Evolutionary conservation across 176 grass and related monocot genomes (phyloP).

Genomic region (Saccharum spontaneum): DNA sequence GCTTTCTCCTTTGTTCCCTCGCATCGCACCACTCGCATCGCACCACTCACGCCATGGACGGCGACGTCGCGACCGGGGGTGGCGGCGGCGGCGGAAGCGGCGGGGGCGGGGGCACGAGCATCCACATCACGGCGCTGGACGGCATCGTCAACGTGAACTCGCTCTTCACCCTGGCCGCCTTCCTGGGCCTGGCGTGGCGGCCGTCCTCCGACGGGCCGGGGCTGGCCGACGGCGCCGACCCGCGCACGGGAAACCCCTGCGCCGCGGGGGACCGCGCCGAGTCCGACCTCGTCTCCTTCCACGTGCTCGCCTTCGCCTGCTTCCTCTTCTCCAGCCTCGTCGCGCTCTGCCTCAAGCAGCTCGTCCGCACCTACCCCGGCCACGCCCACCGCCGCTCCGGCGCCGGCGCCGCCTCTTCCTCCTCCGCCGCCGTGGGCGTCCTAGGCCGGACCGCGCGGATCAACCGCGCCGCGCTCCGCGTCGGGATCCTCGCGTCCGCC

Average conservation of each 20-base stretch:
- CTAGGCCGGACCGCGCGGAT: constrained; percentile 37
- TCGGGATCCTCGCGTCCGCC: constrained; percentile 66
- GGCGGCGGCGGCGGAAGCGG: background rate
- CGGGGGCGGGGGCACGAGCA: constrained; percentile 55
- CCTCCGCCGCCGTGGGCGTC: background rate
- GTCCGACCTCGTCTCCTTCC: constrained; percentile 76
- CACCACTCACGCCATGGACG: constrained; percentile 47
- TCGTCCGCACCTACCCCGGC: constrained; percentile 48
- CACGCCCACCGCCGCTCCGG: background rate
- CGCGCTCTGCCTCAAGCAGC: constrained; percentile 97
- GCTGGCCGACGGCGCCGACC: constrained; percentile 37
- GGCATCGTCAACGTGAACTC: constrained; percentile 98
- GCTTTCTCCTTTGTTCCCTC: background rate
- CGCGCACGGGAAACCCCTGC: constrained; percentile 32
- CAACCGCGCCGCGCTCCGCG: constrained; percentile 67
- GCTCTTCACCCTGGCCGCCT: constrained; percentile 79
- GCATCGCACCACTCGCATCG: too few relatives aligned
- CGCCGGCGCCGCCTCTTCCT: background rate
- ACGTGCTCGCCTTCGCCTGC: constrained; percentile 83
- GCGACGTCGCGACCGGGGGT: background rate
- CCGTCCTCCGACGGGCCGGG: constrained; percentile 50
- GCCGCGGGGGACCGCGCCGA: constrained; percentile 52
- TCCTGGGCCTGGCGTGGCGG: constrained; percentile 77
- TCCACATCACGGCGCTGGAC: constrained; percentile 84
- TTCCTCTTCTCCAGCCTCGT: constrained; percentile 98